phyloP scores from a whole-genome alignment of 306 rosid species.

The Casuarina cunninghamiana region DNA sequence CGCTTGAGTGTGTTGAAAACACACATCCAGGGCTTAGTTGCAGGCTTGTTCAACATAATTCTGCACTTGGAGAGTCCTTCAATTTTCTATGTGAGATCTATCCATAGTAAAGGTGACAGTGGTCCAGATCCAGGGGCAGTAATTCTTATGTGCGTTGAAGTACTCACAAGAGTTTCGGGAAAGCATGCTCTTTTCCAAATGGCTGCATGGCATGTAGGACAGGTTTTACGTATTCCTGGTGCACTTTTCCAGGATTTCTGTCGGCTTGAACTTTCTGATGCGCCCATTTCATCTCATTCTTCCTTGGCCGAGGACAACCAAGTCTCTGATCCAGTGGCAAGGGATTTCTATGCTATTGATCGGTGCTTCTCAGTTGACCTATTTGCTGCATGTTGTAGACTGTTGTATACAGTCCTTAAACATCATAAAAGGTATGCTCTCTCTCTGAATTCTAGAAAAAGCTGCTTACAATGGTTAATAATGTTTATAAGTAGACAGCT shows the following conservation, averaged over 20 bases:
- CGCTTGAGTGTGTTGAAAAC: constrained; percentile 72
- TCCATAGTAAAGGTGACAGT: constrained; percentile 29
- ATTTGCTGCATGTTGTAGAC: constrained; percentile 76
- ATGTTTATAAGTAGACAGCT: neutral
- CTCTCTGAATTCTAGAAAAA: neutral
- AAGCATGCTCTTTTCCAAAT: constrained; percentile 62
- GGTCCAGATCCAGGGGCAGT: constrained; percentile 85
- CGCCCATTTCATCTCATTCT: constrained; percentile 35
- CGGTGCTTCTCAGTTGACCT: constrained; percentile 59
- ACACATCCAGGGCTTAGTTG: constrained; percentile 64
- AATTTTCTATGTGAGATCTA: constrained; percentile 52
- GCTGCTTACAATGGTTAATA: neutral
- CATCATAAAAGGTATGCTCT: constrained; percentile 72
- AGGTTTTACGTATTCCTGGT: constrained; percentile 70
- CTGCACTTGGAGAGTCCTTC: constrained; percentile 68
- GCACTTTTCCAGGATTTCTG: constrained; percentile 69
- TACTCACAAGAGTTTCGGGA: constrained; percentile 69
- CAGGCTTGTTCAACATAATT: constrained; percentile 65
- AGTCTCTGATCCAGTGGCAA: constrained; percentile 40
- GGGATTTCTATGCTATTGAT: constrained; percentile 42
- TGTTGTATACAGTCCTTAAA: constrained; percentile 61
- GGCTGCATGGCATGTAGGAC: constrained; percentile 74
- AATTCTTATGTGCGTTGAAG: constrained; percentile 90
- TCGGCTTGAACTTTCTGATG: constrained; percentile 51
- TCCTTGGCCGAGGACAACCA: constrained; percentile 33